These are phyloP conservation scores for Suillus subalutaceus DNA, from an alignment of 768 basidiomycete species.

Conservation along the genomic window DNA sequence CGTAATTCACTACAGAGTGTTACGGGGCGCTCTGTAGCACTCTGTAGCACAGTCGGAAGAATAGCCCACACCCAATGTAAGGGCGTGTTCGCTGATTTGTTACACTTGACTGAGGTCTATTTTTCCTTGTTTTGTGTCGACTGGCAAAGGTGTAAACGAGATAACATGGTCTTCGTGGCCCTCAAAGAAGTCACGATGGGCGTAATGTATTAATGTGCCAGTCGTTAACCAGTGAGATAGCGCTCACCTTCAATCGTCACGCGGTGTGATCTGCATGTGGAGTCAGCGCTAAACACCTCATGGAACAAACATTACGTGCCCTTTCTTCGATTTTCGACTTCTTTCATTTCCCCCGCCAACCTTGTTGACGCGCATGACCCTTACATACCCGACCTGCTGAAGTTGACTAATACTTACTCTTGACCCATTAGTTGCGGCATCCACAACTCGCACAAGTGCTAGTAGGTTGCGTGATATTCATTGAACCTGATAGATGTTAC, in stretches of 20 bases:
- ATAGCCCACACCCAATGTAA: not conserved
- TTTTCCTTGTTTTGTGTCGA: not conserved
- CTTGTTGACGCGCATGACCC: too few relatives aligned
- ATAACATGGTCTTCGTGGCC: not conserved
- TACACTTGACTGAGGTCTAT: not conserved
- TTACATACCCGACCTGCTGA: too few relatives aligned
- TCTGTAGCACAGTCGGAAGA: not conserved
- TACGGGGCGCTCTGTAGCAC: too few relatives aligned
- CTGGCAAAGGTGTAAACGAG: not conserved
- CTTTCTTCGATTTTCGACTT: not conserved
- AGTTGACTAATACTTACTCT: too few relatives aligned
- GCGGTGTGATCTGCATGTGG: not conserved
- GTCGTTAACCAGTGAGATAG: not conserved
- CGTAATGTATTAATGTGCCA: too few relatives aligned
- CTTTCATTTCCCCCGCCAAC: conserved; percentile 2
- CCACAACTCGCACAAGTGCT: not conserved
- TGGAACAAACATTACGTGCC: too few relatives aligned
- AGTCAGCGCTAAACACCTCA: too few relatives aligned
- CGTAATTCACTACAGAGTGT: too few relatives aligned
- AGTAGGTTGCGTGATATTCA: not conserved
- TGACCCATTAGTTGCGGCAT: not conserved
- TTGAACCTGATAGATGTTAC: not conserved
- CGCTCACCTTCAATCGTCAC: too few relatives aligned
- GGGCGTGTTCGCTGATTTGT: not conserved
- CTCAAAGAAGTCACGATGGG: not conserved